Percentiles rank a stretch among this genome's conserved stretches.
Evolutionary conservation across 2,329 filamentous ascomycete genomes (phyloP).

Genomic region (Ceratocystis albifundus): DNA sequence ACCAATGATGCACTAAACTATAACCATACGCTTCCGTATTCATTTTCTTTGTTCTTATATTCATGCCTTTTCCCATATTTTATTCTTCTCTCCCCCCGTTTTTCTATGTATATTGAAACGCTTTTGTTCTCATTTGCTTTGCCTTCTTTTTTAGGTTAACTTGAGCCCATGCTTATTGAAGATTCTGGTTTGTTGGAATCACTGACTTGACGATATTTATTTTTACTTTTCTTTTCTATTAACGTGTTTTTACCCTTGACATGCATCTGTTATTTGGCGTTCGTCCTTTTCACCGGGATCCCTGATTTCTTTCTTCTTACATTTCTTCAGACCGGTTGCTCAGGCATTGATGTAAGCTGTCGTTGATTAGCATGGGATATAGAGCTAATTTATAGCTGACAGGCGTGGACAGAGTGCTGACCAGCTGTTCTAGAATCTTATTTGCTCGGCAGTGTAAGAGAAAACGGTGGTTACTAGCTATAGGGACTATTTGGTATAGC

Average conservation of each 20-base stretch:
- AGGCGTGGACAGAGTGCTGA: no score
- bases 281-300: not conserved
- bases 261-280: not conserved
- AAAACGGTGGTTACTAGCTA: no score
- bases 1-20: not conserved
- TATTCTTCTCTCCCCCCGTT: slow-evolving; percentile 14
- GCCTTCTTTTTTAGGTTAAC: not conserved
- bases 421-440: no score
- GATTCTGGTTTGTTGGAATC: not conserved
- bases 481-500: no score
- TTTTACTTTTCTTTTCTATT: not conserved
- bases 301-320: not conserved
- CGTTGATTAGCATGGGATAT: no score
- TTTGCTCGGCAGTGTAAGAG: no score
- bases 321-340: no score
- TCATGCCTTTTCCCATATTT: not conserved
- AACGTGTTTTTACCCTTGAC: not conserved
- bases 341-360: no score
- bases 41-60: slow-evolving; percentile 19
- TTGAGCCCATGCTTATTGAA: not conserved
- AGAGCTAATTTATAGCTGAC: no score
- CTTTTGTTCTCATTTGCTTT: not conserved
- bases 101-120: slow-evolving; percentile 6
- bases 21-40: not conserved
- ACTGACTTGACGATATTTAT: not conserved